Evolutionary conservation across 441 rosid species (phyloP).

Genomic region (Gossypium trilobum): DNA sequence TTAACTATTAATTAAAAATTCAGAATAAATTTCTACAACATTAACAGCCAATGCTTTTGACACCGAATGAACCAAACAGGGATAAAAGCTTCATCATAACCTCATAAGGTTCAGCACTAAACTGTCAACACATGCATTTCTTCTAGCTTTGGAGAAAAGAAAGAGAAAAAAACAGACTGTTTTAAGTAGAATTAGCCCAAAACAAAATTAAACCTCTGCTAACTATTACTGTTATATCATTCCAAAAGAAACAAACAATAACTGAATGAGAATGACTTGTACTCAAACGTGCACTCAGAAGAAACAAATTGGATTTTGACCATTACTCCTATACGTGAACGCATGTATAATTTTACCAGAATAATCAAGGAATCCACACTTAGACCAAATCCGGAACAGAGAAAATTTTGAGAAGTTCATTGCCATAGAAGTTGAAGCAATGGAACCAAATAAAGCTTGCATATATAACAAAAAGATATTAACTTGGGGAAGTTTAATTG

Average conservation of each 20-base stretch:
- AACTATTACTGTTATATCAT: background rate
- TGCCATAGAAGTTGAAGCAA: background rate
- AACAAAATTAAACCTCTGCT: background rate
- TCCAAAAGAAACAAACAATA: background rate
- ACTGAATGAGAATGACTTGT: background rate
- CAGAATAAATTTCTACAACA: background rate
- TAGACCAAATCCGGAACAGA: background rate
- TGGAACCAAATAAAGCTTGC: background rate
- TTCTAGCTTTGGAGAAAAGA: background rate
- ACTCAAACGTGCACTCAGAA: background rate
- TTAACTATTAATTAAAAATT: background rate
- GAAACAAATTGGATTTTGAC: background rate
- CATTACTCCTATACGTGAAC: background rate
- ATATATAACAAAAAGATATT: slow-evolving; percentile 5
- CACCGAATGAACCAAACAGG: background rate
- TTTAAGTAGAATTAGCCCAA: background rate
- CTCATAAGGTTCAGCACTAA: background rate
- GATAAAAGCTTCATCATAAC: background rate
- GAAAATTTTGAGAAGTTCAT: background rate
- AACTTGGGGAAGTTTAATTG: slow-evolving; percentile 1
- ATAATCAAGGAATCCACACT: background rate
- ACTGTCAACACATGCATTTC: slow-evolving; percentile 3
- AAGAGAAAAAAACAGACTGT: background rate
- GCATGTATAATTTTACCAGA: background rate
- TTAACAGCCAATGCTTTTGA: background rate